Conservation (phyloP, 2,329 filamentous ascomycete genomes). For the Myriangium duriaei region DNA sequence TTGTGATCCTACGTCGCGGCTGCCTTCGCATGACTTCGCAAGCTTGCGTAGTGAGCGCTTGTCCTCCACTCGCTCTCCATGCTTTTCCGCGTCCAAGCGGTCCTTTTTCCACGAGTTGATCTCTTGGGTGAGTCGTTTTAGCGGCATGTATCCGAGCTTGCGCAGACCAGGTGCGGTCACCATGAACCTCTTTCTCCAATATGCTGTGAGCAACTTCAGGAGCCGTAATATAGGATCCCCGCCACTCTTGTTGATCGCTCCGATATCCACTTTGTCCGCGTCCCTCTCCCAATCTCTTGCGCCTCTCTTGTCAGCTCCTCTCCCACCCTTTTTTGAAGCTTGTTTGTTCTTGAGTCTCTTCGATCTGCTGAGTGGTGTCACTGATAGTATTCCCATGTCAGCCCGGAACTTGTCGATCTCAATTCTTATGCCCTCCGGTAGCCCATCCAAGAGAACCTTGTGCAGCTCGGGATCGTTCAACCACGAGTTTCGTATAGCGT, state of each 20-base stretch:
- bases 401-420: slow-evolving; percentile 63
- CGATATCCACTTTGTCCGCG: slow-evolving; percentile 57
- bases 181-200: slow-evolving; percentile 78
- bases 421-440: slow-evolving; percentile 55
- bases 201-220: slow-evolving; percentile 62
- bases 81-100: slow-evolving; percentile 46
- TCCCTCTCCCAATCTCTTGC: slow-evolving; percentile 59
- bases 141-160: slow-evolving; percentile 79
- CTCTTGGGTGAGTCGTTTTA: slow-evolving; percentile 62
- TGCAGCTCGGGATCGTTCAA: slow-evolving; percentile 66
- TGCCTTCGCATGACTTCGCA: slow-evolving; percentile 63
- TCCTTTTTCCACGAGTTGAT: slow-evolving; percentile 56
- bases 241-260: slow-evolving; percentile 62
- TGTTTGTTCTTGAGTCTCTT: slow-evolving; percentile 28
- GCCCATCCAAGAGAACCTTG: slow-evolving; percentile 59
- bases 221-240: slow-evolving; percentile 72
- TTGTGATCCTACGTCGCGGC: slow-evolving; percentile 76
- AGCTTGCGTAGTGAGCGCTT: slow-evolving; percentile 55
- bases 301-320: slow-evolving; percentile 29
- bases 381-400: slow-evolving; percentile 45
- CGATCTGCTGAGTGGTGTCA: slow-evolving; percentile 17
- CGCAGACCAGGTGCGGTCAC: slow-evolving; percentile 66
- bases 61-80: slow-evolving; percentile 64
- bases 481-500: slow-evolving; percentile 74
- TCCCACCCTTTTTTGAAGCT: slow-evolving; percentile 20